Percentiles rank a stretch among this genome's conserved stretches.
phyloP scores from a whole-genome alignment of 2,329 filamentous ascomycete species.

The Periglandula ipomoeae region DNA sequence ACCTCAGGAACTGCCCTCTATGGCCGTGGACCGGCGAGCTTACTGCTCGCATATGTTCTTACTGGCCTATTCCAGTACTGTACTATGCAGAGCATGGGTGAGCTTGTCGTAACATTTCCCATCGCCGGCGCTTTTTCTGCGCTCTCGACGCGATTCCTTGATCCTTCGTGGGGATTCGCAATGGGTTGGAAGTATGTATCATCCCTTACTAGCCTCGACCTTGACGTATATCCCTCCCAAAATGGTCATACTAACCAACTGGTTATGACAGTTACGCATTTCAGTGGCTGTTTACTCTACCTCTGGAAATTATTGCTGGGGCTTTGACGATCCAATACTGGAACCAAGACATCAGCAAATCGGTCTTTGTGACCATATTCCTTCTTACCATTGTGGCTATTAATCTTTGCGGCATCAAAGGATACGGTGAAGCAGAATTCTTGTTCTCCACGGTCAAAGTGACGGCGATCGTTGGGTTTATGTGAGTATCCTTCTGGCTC shows the following conservation, averaged over 20 bases:
- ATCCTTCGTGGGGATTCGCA: conserved; percentile 47
- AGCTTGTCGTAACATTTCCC: conserved; percentile 48
- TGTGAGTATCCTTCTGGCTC: no score
- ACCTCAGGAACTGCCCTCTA: no score
- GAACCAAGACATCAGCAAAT: conserved; percentile 33
- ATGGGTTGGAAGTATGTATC: conserved; percentile 43
- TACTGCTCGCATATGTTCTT: no score
- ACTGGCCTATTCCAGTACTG: no score
- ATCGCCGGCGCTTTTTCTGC: conserved; percentile 52
- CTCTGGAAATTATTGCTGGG: conserved; percentile 39
- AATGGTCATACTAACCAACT: no score
- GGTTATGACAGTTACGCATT: no score
- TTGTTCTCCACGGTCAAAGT: conserved; percentile 43
- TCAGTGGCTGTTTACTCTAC: conserved; percentile 38
- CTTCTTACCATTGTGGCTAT: conserved; percentile 34
- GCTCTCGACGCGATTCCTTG: conserved; percentile 49
- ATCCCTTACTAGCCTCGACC: no score
- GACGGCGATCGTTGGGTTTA: conserved; percentile 43
- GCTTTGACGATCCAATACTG: conserved; percentile 43
- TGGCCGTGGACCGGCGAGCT: no score
- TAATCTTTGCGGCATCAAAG: conserved; percentile 42
- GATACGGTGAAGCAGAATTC: conserved; percentile 45
- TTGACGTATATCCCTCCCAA: no score
- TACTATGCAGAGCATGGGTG: no score
- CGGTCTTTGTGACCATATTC: conserved; percentile 44